Evolutionary conservation across 2,329 filamentous ascomycete genomes (phyloP), one percentile per base, ranked within the genome.

Genomic region (Phialocephala subalpina): DNA sequence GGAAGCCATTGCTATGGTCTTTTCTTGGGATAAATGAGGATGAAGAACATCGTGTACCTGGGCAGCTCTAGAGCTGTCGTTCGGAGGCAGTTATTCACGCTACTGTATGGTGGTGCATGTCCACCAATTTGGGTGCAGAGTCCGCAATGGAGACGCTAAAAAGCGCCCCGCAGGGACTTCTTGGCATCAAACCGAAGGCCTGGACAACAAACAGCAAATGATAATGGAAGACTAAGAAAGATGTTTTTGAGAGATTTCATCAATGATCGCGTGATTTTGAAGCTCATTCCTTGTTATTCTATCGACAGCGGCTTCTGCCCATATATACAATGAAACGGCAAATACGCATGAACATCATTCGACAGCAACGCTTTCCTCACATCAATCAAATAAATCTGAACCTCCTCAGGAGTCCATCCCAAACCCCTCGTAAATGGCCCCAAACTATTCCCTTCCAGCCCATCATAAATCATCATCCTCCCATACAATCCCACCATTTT

Each of bases 401-500:
- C 80, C 65, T 84, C 76, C 33, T 83, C 80, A 27, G 77, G 77
- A 22, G 75, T 77, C 84, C 83, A 86, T 1, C 77, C 77, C 57
- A 85, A 74, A 1, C 82, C 79, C 27, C 82, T 78, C 2, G 82
- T 84, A 69, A 86, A 77, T 20, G 82, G 81, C 2, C 82, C 82
- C 36, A 86, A 74, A 9, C 81, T 80, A 63, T 84, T 84, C 6
- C 81, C 82, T 68, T 85, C 82, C 16, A 83, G 72, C 12, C 81
- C 82, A 65, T 84, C 81, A 2, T 82, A 74, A 52, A 85, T 74
- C 60, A 83, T 82, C 25, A 80, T 82, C 53, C 81, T 78, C 80
- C 81, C 84, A 72, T 83, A 83, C 16, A 82, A 70, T 0, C 84
- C 84, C 33, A 84, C 83, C 56, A 81, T 80, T 73, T 85, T 85